Evolutionary conservation across 768 basidiomycete species (phyloP).

Genomic region (Suillus americanus): DNA sequence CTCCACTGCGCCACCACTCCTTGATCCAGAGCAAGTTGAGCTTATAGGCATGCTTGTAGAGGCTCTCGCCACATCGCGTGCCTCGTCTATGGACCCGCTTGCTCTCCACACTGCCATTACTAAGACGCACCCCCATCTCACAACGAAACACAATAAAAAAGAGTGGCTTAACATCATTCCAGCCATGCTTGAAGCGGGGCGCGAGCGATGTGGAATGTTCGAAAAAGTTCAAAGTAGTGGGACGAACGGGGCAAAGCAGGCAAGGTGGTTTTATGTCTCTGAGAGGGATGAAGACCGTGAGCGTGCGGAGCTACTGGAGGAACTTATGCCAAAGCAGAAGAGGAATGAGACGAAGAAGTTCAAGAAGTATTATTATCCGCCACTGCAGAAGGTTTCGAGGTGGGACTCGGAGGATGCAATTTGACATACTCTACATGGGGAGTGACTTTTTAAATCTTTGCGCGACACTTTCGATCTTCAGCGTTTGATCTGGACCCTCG

Average conservation of each 20-base stretch:
- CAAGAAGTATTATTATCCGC: constrained; percentile 83
- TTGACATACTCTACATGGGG: constrained; percentile 9
- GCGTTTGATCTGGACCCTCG: neutral
- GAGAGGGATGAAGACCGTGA: constrained; percentile 71
- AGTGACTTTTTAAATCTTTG: neutral
- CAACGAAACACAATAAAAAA: constrained; percentile 28
- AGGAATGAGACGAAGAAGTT: constrained; percentile 78
- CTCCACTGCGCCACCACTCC: neutral
- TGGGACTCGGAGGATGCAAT: constrained; percentile 73
- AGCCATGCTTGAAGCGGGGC: constrained; percentile 46
- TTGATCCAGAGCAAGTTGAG: constrained; percentile 35
- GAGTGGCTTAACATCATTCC: constrained; percentile 54
- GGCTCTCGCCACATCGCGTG: constrained; percentile 68
- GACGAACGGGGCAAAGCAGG: constrained; percentile 50
- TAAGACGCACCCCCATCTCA: constrained; percentile 53
- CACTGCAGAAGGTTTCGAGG: constrained; percentile 66
- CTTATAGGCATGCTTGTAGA: constrained; percentile 70
- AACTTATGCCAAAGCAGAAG: constrained; percentile 78
- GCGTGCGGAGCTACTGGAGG: constrained; percentile 62
- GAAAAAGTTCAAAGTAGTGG: constrained; percentile 69
- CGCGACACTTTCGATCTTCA: neutral
- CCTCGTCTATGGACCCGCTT: constrained; percentile 60
- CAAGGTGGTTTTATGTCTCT: constrained; percentile 77
- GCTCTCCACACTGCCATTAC: constrained; percentile 52
- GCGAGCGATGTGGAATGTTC: constrained; percentile 58